Percentiles rank a stretch among this genome's conserved stretches.
phyloP scores from a whole-genome alignment of 306 rosid genomes.

The Cyclanthera cordifolia region DNA sequence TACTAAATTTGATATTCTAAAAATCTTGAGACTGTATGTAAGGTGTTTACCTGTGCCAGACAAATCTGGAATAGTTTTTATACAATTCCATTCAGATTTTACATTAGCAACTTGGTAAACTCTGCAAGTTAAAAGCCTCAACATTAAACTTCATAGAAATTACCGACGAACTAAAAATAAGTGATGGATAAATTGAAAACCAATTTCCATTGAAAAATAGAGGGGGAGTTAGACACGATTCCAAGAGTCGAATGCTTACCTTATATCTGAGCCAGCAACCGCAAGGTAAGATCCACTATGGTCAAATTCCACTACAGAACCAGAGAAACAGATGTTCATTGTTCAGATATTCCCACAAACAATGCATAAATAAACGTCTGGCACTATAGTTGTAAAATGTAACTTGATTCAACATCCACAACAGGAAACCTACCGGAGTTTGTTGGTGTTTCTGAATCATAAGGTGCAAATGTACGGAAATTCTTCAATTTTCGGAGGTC shows the following conservation, averaged over 20 bases:
- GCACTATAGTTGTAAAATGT: too few relatives aligned
- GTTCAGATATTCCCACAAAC: neutral
- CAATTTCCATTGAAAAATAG: neutral
- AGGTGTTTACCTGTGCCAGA: constrained; percentile 99
- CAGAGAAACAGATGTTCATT: constrained; percentile 10
- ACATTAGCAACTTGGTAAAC: constrained; percentile 89
- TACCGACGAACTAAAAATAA: neutral
- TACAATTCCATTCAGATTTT: constrained; percentile 85
- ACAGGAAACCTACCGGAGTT: constrained; percentile 48
- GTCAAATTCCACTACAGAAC: constrained; percentile 80
- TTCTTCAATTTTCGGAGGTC: constrained; percentile 88
- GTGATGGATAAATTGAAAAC: neutral
- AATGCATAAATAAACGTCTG: neutral
- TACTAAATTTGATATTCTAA: neutral
- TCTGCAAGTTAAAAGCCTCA: constrained; percentile 39
- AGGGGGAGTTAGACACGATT: neutral
- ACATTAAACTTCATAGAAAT: constrained; percentile 17
- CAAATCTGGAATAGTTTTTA: constrained; percentile 86
- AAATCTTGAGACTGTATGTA: neutral
- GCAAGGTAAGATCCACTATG: constrained; percentile 96
- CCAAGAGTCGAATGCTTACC: constrained; percentile 31
- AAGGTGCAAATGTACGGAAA: constrained; percentile 71
- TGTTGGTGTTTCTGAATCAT: constrained; percentile 72
- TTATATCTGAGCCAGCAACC: constrained; percentile 77
- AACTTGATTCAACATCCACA: neutral